Conservation (phyloP, 2,329 filamentous ascomycete species). For the Colletotrichum navitas region DNA sequence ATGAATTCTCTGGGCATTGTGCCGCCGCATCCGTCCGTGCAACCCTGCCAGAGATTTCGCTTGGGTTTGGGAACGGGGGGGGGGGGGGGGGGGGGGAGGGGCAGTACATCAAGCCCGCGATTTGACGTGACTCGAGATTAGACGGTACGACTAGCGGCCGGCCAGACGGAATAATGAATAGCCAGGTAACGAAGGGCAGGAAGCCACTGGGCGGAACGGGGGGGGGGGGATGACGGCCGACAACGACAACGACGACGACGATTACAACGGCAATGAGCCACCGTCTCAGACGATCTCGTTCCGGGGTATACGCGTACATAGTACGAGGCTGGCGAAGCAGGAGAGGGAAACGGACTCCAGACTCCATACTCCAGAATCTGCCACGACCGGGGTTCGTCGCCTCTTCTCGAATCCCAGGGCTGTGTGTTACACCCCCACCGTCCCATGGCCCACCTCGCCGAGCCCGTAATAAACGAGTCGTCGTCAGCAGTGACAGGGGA, state of each 20-base stretch:
- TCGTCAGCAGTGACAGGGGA: constrained; percentile 40
- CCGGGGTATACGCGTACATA: too few relatives aligned
- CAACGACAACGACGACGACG: too few relatives aligned
- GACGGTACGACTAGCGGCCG: neutral
- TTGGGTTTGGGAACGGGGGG: neutral
- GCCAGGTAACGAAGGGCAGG: neutral
- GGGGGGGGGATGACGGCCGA: too few relatives aligned
- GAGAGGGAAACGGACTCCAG: too few relatives aligned
- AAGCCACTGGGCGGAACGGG: neutral
- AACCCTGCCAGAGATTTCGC: neutral
- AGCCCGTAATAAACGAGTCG: constrained; percentile 41
- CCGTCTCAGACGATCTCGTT: neutral
- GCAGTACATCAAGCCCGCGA: neutral
- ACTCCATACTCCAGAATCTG: neutral
- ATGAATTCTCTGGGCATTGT: constrained; percentile 22
- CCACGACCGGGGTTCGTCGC: too few relatives aligned
- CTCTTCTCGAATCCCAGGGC: constrained; percentile 30
- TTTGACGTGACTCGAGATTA: neutral
- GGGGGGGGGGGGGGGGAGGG: neutral
- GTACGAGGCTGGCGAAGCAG: too few relatives aligned
- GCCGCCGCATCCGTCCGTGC: constrained; percentile 27
- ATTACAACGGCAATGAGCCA: neutral
- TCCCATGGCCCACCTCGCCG: constrained; percentile 37
- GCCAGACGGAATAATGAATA: neutral
- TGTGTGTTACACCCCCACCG: neutral